Conservation (phyloP, 148 eudicot genomes). For the Hydrangea macrophylla region DNA sequence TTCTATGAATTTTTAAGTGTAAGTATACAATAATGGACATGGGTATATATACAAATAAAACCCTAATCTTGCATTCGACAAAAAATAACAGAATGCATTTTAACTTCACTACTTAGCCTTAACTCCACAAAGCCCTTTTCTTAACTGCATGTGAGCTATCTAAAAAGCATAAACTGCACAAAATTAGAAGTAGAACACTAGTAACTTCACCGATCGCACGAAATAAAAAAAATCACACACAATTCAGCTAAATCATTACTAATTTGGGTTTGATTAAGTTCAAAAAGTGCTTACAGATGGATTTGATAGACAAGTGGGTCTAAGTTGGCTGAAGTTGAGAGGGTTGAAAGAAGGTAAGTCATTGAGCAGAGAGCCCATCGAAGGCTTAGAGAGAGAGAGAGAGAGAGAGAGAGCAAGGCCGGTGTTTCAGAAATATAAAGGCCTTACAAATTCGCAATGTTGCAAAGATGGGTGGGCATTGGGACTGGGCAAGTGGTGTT, state of each 20-base stretch:
- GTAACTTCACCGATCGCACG: neutral
- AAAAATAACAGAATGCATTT: slow-evolving; percentile 5
- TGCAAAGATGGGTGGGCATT: neutral
- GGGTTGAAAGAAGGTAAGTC: slow-evolving; percentile 78
- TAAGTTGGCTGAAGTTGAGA: slow-evolving; percentile 83
- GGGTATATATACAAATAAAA: slow-evolving; percentile 1
- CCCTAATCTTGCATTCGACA: neutral
- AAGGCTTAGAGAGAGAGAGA: slow-evolving; percentile 8
- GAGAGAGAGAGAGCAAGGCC: slow-evolving; percentile 3
- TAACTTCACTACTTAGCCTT: slow-evolving; percentile 8
- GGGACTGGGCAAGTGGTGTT: neutral
- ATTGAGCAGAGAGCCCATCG: slow-evolving; percentile 55
- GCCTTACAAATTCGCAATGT: neutral
- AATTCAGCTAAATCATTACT: too few relatives aligned
- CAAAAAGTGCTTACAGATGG: slow-evolving; percentile 72
- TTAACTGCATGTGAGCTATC: neutral
- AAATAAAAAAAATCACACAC: neutral
- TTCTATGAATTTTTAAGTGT: too few relatives aligned
- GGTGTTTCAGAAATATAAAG: neutral
- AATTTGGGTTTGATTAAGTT: too few relatives aligned
- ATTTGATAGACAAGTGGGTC: slow-evolving; percentile 72
- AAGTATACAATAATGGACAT: too few relatives aligned
- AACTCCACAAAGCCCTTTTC: neutral
- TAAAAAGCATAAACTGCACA: neutral
- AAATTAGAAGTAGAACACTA: neutral